Base-by-base conservation (phyloP, 495 filamentous ascomycete species). In the Lepidopterella palustris region DNA sequence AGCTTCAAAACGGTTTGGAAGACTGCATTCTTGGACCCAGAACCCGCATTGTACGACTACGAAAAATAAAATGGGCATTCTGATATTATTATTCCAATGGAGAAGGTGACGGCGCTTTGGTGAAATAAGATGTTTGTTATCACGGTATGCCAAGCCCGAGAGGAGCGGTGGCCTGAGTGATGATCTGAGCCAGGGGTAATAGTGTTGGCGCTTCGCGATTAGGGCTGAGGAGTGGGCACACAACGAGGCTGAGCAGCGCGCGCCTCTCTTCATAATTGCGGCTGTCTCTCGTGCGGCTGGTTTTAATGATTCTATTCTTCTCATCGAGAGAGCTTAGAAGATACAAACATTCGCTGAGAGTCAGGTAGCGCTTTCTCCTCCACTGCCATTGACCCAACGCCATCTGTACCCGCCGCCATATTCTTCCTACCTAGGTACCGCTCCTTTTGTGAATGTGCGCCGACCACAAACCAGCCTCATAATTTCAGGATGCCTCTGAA, bases 401-500 rank as follows among this genome's bases (percentile, higher is more conserved):
- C 13, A 42, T n/a, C n/a, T n/a, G n/a, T n/a, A n/a, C n/a, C n/a
- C n/a, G n/a, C n/a, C n/a, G n/a, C n/a, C n/a, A n/a, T n/a, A n/a
- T n/a, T n/a, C n/a, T n/a, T n/a, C n/a, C n/a, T n/a, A n/a, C n/a
- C n/a, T n/a, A n/a, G n/a, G n/a, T n/a, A n/a, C n/a, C n/a, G 18
- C 26, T 56, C 39, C 24, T 57, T 50, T 15, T 28, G 18, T 24
- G 31, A 32, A 55, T 58, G 55, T 56, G 31, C 23, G 45, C 42
- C 18, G 1, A 1, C 39, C 1, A 40, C 49, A 24, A 29, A 39
- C n/a, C n/a, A 27, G 39, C 39, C 39, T 54, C 9, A 18, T 3
- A 11, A 42, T 4, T 42, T 54, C 68, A 78, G 57, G 15, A 92
- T 92, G 89, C 80, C 86, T 29, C 72, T 92, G 57, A 82, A 82